Percentiles rank a stretch among this genome's conserved stretches.
These are phyloP conservation scores for Leishmania guyanensis DNA, from an alignment of 208 protist species.

Conservation along the genomic window DNA sequence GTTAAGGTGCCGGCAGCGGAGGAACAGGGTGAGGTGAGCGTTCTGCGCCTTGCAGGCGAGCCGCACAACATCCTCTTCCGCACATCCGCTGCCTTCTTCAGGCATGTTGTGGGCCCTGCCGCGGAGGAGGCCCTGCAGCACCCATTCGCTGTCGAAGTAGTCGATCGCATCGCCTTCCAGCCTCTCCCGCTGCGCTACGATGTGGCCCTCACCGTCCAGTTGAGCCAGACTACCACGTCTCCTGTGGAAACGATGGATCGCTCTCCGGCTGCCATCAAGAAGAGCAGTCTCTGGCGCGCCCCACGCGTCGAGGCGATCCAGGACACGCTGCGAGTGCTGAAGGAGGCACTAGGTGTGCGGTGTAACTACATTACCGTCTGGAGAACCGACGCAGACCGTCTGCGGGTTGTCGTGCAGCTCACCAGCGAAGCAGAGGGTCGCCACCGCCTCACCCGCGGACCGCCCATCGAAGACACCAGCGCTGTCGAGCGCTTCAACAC, in stretches of 20 bases:
- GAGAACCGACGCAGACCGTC: constrained; percentile 35
- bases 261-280: constrained; percentile 17
- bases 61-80: constrained; percentile 83
- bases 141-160: constrained; percentile 46
- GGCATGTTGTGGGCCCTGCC: constrained; percentile 54
- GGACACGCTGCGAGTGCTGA: constrained; percentile 33
- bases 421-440: constrained; percentile 65
- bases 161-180: constrained; percentile 58
- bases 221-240: constrained; percentile 7
- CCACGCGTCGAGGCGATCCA: constrained; percentile 25
- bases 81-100: constrained; percentile 64
- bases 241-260: constrained; percentile 14
- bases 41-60: constrained; percentile 69
- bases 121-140: constrained; percentile 76
- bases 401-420: constrained; percentile 67
- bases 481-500: constrained; percentile 74
- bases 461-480: constrained; percentile 65
- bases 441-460: constrained; percentile 77
- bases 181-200: constrained; percentile 70
- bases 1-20: constrained; percentile 41
- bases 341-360: constrained; percentile 58
- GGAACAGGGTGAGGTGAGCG: constrained; percentile 58
- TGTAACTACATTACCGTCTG: constrained; percentile 51
- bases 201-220: constrained; percentile 48
- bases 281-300: constrained; percentile 17